Base-by-base conservation (phyloP, 768 basidiomycete genomes). In the Rhizopogon roseolus region DNA sequence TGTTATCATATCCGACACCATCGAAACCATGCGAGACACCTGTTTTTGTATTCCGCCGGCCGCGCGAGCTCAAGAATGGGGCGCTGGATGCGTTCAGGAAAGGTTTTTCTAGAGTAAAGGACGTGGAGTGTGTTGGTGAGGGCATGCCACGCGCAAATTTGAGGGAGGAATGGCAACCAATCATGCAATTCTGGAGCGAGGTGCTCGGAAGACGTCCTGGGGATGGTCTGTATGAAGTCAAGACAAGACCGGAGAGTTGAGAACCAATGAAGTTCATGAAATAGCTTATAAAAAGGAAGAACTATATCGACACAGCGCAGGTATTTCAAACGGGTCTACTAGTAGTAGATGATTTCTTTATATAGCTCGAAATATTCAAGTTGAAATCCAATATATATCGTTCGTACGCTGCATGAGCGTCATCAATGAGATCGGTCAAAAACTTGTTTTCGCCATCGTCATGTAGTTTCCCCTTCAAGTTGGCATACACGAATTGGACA, bases 121-220 rank as follows among this genome's bases (percentile, higher is more conserved):
- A 89, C 57, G 74, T 80, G 7, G 74, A 73, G 53, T 73, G 80
- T 52, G 62, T 54, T 4, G 74, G 71, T 1, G 72, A 74, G 60
- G 88, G 84, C 14, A 96, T 96, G 92, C 90, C 88, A 8, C 71
- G 78, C 4, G 85, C 84, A 28, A 48, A 9, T 9, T 22, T 25
- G 6, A 80, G 72, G 60, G 81, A 82, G 10, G 90, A 93, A 61
- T 94, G 90, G 91, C 79, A 82, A 62, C 83, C 84, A 1, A 79
- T 94, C 43, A 93, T 96, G 89, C 72, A 77, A 54, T 93, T 93
- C 68, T 95, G 92, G 92, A 88, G 90, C 60, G 80, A 84, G 63
- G 68, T 70, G 39, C 71, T 94, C 16, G 73, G 70, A 1, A 77
- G 73, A 57, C 78, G 86, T 62, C 76, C 77, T 58, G 75, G 71